Base-by-base conservation (phyloP, 768 basidiomycete species). In the Leccinum disarticulatum region DNA sequence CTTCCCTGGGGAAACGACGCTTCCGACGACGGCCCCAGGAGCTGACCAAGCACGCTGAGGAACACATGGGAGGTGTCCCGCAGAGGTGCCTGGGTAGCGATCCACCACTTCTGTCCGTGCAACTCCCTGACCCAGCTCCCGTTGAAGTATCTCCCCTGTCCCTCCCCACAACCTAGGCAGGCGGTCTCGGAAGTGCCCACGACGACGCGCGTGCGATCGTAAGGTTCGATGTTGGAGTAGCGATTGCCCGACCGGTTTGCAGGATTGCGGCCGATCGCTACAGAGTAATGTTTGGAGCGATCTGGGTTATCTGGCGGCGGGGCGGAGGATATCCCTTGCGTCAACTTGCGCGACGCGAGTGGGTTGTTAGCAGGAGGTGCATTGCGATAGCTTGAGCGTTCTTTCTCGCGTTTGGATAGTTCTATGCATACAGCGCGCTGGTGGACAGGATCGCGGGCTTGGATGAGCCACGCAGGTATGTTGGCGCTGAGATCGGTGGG, bases 91-190 rank as follows among this genome's bases (percentile, higher is more conserved):
- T 95, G 93, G 0, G 90, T 82, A 3, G 91, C 91, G 59, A 95
- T 89, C 89, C 91, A 93, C 84, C 84, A 87, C 66, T 86, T 89
- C 33, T 80, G 80, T 7, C 93, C 90, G 53, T 77, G 81, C 28
- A 79, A 74, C 68, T 95, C 93, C 49, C 81, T 77, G n/a, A 94
- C 86, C 88, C 92, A 94, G 67, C 83, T 91, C 14, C 88, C 93
- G 66, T 95, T 94, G 36, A 95, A 70, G 71, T 95, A 95, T 52
- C 82, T 74, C 13, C 81, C 81, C 0, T 68, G 52, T 30, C 62
- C 72, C 38, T 69, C 66, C 3, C 69, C 65, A 57, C 62, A 65
- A 19, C 65, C 62, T 25, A 65, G 35, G 52, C 54, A 67, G 10
- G 61, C 56, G 19, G 48, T 41, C 17, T 55, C 64, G 38, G 67